Base-by-base conservation (phyloP, 2,329 filamentous ascomycete genomes). In the Knufia petricola region DNA sequence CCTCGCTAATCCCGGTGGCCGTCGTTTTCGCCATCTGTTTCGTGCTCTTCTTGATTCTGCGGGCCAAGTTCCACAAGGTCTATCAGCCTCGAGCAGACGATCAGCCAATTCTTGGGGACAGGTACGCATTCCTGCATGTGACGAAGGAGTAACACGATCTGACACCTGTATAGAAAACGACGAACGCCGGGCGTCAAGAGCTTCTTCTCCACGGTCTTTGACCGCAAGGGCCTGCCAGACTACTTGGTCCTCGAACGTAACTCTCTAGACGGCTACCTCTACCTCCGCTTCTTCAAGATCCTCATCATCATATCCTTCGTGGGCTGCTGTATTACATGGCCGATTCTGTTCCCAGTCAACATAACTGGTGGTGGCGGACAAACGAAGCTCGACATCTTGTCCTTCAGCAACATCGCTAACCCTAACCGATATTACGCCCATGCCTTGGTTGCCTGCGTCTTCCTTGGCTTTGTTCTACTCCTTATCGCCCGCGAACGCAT, bases 221-320 rank as follows among this genome's bases (percentile, higher is more conserved):
- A 72, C 1, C 77, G 78, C 58, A 66, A 71, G 46, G 68, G 69
- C 37, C 71, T 80, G 8, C 71, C 76, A 4, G 89, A 96, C 63
- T 79, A 80, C 19, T 85, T 86, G 61, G 79, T 89, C n/a, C 79
- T 96, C 6, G 85, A 92, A 59, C 86, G 94, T 68, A 86, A 88
- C 56, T 94, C 88, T 1, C 77, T 96, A 46, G 90, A 96, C 64
- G 85, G 85, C 20, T 96, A 89, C 66, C 81, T 96, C 38, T 95
- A 94, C 65, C 74, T 96, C 20, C 86, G 90, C 19, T 94, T 90
- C 59, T 69, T 96, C 54, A 83, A 87, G 57, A 84, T 92, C 38
- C 72, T 85, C 37, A 81, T 83, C 53, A 75, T 84, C 51, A 83
- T 90, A 53, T 89, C 84, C 64, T 76, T 95, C 24, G 81, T 87